Evolutionary conservation across 257 asterid genomes (phyloP), one percentile per base, ranked within the genome.

Genomic region (Oldenlandia corymbosa): DNA sequence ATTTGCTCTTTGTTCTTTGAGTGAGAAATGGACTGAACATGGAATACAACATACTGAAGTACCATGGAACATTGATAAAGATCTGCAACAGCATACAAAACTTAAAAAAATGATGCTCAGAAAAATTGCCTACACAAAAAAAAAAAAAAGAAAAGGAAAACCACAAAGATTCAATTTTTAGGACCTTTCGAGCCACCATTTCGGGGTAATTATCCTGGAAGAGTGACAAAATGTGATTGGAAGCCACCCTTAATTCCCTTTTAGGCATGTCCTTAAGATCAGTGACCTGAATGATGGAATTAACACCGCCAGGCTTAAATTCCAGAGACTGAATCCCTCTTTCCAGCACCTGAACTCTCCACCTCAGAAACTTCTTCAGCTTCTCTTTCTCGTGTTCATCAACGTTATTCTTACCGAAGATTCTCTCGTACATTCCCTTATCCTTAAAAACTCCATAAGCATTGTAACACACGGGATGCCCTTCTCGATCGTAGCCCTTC

Each of bases 161-260:
- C 6, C 39, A 9, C n/a, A n/a, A n/a, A 34, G 9, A 4, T 34
- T 34, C 9, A 12, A 0, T 12, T 32, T 10, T 2, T 26, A 7
- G 4, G 43, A 92, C 99, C 97, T 89, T 89, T 23, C 88, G 79
- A 13, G 96, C 99, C 0, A 93, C 96, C 94, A 93, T 78, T 76
- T 93, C 99, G 26, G 97, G 99, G 37, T 89, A 93, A 67, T 93
- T 93, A 57, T 93, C 99, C 71, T 90, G 97, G 34, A 90, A 90
- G 9, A 90, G 86, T 0, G 95, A 85, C 17, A 90, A 62, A 16
- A 90, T 90, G 46, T 87, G 97, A 58, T 90, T 90, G 10, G 97
- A 90, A 28, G 92, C 95, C 1, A 71, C 94, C 32, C 97, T 73
- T 23, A 90, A 90, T 73, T 90, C 97, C 45, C 88, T 78, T 31